Base-by-base conservation (phyloP, 139 green algal species). In the Deuterostichococcus epilithicus region DNA sequence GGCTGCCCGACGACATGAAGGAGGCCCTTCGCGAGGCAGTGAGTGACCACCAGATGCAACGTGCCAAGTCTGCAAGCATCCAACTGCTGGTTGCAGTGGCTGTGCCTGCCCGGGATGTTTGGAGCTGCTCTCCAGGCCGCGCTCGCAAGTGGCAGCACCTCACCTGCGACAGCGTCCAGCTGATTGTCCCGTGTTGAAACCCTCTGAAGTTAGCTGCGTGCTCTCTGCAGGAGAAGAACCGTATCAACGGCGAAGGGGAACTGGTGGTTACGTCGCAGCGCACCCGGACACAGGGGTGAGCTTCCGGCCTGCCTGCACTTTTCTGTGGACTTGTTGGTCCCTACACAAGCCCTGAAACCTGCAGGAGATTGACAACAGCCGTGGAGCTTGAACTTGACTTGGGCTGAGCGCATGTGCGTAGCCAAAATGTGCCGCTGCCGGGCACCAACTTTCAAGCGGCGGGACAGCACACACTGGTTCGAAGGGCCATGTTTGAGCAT, bases 231-330 rank as follows among this genome's bases (percentile, higher is more conserved):
- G 93, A 98, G 81, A 95, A 93, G 81, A 97, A 97, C 58, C 80
- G 93, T 1, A 93, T 98, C 72, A 98, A 95, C 68, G 96, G 92
- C 47, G 94, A 98, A 6, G 94, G 91, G 0, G 88, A 94, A 78
- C 82, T 98, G 33, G 90, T 98, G 4, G 79, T 98, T 2, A 92
- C 90, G 5, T 97, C 93, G 0, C 91, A 91, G 28, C 82, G 83
- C 32, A 91, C 94, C 30, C 79, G 94, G 28, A 97, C 92, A 8
- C 94, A 98, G 75, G 87, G 83, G 92, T 97, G 70, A 84, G 91
- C 76, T 6, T 26, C 38, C 5, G 13, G 42, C 10, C 13, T 8
- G 42, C 13, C 42, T 23, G 42, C n/a, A n/a, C n/a, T n/a, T n/a
- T n/a, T n/a, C n/a, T n/a, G n/a, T n/a, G n/a, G n/a, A n/a, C 20